Base-by-base conservation (phyloP, 176 grass and related monocot genomes). In the Carex scoparia region DNA sequence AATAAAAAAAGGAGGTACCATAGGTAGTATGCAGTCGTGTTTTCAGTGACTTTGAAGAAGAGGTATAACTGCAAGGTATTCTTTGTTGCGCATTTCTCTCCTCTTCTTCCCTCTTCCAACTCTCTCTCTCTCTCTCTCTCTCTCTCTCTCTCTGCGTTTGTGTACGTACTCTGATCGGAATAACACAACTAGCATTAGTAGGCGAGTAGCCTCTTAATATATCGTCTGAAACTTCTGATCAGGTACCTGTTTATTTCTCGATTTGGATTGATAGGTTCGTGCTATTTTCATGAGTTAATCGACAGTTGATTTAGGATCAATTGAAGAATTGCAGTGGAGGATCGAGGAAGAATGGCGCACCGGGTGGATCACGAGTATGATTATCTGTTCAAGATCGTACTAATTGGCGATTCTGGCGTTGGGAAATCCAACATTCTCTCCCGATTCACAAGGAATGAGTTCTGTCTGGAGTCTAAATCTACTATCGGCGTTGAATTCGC, bases 401-500 rank as follows among this genome's bases (percentile, higher is more conserved):
- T 94, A 82, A 94, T 94, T 84, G 93, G 93, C 38, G 93, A 94
- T 71, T 91, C 89, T 79, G 92, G 92, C 87, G 92, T 94, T 56
- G 92, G 92, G 83, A 94, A 94, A 68, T 94, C 92, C 12, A 94
- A 94, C 68, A 94, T 94, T 87, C 92, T 94, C 86, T 94, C 92
- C 69, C 88, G 93, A 75, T 94, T 94, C 87, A 94, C 93, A 15
- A 86, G 90, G 86, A 94, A 94, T 33, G 90, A 94, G 86, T 94
- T 94, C 81, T 94, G 90, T 84, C 93, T 92, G 56, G 93, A 94
- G 48, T 94, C 93, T 63, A 94, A 94, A 87, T 92, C 93, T 82
- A 94, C 93, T 87, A 94, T 94, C 40, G 93, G 93, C 86, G 93
- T 94, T 31, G 93, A 94, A 84, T 94, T 94, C 82, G 93, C 93